Base-by-base conservation (phyloP, 2,329 filamentous ascomycete genomes). In the Ustulina deusta region DNA sequence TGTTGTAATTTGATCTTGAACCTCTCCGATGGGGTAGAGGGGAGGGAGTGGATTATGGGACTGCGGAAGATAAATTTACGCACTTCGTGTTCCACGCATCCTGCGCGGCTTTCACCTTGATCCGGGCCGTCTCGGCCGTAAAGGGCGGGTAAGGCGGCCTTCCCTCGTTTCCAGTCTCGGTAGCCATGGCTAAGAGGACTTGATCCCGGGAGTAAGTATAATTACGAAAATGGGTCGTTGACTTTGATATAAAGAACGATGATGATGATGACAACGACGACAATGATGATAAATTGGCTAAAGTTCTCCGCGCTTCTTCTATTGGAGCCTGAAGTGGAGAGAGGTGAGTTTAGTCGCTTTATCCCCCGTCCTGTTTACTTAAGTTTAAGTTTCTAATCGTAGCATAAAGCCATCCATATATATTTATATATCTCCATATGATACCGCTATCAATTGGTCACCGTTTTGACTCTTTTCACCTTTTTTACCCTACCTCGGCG, bases 51-150 rank as follows among this genome's bases (percentile, higher is more conserved):
- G 13, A 9, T 27, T 29, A 22, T 32, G 27, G 7, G 56, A 10
- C 22, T 10, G 46, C 6, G 25, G 17, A 3, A 48, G 38, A 40
- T 22, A 40, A 9, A 32, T 54, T 11, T 27, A 61, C 81, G 72
- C 79, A 93, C 91, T 83, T 86, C 1, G 89, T 91, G 75, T 97
- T 97, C 93, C 93, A 97, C 2, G 90, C 83, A 77, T 93, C 87
- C 77, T 97, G 93, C 0, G 92, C 93, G 20, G 89, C 90, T 81
- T 97, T 97, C 70, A 97, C 93, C 78, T 97, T 97, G 66, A 84
- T 82, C 17, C 82, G 82, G 1, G 93, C 93, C 0, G 89, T 90
- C 76, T 93, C 90, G 36, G 81, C 81, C 0, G 89, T 95, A 78
- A 94, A 97, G 0, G 93, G 93, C 3, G 93, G 93, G 49, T 83